Percentiles rank a stretch among this genome's conserved stretches.
phyloP scores from a whole-genome alignment of 2,329 filamentous ascomycete species.

The Aspergillus pseudonomiae region DNA sequence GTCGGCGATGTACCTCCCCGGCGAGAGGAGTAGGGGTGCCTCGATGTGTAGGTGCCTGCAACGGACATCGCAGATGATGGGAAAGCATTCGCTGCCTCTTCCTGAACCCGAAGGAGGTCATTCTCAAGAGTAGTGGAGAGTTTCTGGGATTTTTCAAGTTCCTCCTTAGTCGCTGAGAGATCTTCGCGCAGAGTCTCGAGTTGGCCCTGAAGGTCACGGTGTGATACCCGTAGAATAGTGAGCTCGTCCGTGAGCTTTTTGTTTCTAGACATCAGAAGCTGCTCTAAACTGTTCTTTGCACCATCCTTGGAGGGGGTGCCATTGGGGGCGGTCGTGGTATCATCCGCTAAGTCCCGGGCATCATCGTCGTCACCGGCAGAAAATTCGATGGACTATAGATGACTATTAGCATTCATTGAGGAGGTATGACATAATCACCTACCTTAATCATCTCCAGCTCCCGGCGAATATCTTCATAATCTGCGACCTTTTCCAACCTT shows the following conservation, averaged over 20 bases:
- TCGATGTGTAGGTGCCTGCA: constrained; percentile 84
- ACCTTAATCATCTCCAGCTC: constrained; percentile 92
- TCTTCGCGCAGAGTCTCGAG: constrained; percentile 82
- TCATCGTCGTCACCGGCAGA: constrained; percentile 81
- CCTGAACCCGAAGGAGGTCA: constrained; percentile 84
- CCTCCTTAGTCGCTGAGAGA: constrained; percentile 77
- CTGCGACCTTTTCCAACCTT: constrained; percentile 85
- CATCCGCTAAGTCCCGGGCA: constrained; percentile 48
- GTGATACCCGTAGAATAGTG: constrained; percentile 87
- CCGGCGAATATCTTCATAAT: constrained; percentile 95
- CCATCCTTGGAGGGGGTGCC: constrained; percentile 60
- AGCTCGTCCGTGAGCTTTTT: constrained; percentile 96
- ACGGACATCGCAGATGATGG: constrained; percentile 86
- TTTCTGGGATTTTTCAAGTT: constrained; percentile 80
- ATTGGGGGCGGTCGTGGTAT: constrained; percentile 45
- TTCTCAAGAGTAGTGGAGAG: constrained; percentile 89
- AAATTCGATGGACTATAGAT: constrained; percentile 80
- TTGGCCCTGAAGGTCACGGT: constrained; percentile 83
- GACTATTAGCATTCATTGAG: constrained; percentile 12
- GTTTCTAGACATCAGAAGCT: constrained; percentile 87
- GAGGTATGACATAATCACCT: constrained; percentile 13
- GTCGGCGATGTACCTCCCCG: constrained; percentile 80
- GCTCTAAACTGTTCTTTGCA: constrained; percentile 68
- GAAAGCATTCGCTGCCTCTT: constrained; percentile 80
- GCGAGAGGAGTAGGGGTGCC: constrained; percentile 72